Evolutionary conservation across 148 eudicot genomes (phyloP).

Genomic region (Rhododendron vialii): DNA sequence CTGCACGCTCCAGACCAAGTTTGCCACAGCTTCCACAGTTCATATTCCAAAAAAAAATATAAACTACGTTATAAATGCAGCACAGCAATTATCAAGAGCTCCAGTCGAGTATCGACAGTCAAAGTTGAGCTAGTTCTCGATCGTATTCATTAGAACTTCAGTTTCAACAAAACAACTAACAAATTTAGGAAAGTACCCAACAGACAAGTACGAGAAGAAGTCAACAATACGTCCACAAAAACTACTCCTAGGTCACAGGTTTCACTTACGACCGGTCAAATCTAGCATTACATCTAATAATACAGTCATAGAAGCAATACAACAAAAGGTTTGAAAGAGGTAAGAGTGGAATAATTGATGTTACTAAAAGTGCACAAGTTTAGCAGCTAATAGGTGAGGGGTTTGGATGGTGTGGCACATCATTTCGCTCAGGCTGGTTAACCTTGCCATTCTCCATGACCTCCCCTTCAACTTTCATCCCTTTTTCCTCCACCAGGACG

Average conservation of each 20-base stretch:
- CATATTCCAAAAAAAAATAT: background rate
- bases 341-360: background rate
- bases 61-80: background rate
- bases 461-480: conserved; percentile 7
- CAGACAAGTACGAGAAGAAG: background rate
- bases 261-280: background rate
- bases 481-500: conserved; percentile 18
- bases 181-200: background rate
- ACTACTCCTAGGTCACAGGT: background rate
- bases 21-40: background rate
- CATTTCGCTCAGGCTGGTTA: conserved; percentile 13
- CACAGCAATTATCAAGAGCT: background rate
- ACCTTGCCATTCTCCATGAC: conserved; percentile 12
- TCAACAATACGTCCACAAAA: background rate
- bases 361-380: background rate
- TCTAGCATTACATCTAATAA: background rate
- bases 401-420: conserved; percentile 11
- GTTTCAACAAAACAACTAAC: background rate
- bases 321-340: background rate
- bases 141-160: background rate
- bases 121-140: background rate
- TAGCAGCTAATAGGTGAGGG: conserved; percentile 27
- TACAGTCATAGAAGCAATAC: background rate
- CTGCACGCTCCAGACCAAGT: background rate
- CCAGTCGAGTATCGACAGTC: background rate